phyloP scores from a whole-genome alignment of 495 filamentous ascomycete species.

The Penicillium mononematosum region DNA sequence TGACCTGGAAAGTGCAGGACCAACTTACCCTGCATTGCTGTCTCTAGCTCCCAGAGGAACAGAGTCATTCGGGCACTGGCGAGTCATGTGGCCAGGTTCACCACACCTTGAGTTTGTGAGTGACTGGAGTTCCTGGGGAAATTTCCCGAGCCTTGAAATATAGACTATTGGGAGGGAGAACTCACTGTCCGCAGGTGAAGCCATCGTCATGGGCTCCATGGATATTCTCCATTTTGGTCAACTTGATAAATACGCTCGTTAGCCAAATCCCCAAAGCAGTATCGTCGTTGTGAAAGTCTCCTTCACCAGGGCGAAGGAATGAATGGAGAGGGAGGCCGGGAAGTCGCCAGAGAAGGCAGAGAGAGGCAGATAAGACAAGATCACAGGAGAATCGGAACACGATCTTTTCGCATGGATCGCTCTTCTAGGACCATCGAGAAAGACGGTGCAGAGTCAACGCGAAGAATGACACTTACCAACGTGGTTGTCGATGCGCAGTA shows the following conservation, averaged over 20 bases:
- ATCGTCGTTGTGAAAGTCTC: neutral
- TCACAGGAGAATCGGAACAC: neutral
- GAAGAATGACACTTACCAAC: neutral
- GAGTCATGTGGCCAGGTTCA: conserved; percentile 53
- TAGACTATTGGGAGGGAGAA: conserved; percentile 5
- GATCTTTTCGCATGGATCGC: neutral
- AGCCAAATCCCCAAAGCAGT: neutral
- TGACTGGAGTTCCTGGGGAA: neutral
- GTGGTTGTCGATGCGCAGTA: neutral
- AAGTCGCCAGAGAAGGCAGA: neutral
- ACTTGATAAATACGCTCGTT: neutral
- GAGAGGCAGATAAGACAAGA: neutral
- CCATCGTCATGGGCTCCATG: conserved; percentile 6
- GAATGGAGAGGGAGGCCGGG: neutral
- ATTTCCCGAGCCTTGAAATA: neutral
- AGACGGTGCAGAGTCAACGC: neutral
- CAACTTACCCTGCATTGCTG: neutral
- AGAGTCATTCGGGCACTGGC: conserved; percentile 51
- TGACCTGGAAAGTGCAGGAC: conserved; percentile 38
- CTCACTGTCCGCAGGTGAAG: conserved; percentile 37
- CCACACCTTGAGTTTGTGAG: conserved; percentile 47
- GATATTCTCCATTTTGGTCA: neutral
- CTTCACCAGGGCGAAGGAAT: neutral
- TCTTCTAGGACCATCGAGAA: neutral
- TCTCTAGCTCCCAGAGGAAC: neutral